These are phyloP conservation scores for Komagataella phaffii DNA, from an alignment of 805 yeast species.

Conservation along the genomic window DNA sequence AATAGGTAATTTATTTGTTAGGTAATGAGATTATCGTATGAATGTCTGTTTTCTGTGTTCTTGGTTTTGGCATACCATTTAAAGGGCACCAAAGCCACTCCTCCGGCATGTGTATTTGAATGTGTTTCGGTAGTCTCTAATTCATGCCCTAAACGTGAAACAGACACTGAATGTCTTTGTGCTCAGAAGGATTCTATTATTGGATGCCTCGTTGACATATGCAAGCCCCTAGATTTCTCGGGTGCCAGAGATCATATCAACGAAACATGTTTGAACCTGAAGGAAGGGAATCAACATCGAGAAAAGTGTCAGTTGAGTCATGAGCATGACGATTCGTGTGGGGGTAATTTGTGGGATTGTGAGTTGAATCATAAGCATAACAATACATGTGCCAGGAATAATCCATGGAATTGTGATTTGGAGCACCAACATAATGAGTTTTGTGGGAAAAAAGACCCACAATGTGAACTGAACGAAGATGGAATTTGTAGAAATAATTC, in stretches of 20 bases:
- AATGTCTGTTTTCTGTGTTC: neutral
- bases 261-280: neutral
- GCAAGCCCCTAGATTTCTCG: constrained; percentile 27
- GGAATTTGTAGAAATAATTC: neutral
- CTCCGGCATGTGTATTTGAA: neutral
- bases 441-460: neutral
- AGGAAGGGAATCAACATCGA: neutral
- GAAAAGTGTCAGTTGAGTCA: neutral
- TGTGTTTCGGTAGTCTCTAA: neutral
- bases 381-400: neutral
- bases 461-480: neutral
- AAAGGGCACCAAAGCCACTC: neutral
- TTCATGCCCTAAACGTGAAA: neutral
- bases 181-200: constrained; percentile 10
- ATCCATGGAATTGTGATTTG: neutral
- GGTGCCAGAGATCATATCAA: constrained; percentile 33
- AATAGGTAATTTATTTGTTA: neutral
- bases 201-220: constrained; percentile 24
- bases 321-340: neutral
- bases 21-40: neutral
- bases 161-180: constrained; percentile 12
- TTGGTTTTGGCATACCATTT: neutral
- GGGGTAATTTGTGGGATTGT: neutral
- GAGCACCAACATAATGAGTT: neutral
- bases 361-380: neutral